Evolutionary conservation across 306 rosid species (phyloP).

Genomic region (Rosa persica): DNA sequence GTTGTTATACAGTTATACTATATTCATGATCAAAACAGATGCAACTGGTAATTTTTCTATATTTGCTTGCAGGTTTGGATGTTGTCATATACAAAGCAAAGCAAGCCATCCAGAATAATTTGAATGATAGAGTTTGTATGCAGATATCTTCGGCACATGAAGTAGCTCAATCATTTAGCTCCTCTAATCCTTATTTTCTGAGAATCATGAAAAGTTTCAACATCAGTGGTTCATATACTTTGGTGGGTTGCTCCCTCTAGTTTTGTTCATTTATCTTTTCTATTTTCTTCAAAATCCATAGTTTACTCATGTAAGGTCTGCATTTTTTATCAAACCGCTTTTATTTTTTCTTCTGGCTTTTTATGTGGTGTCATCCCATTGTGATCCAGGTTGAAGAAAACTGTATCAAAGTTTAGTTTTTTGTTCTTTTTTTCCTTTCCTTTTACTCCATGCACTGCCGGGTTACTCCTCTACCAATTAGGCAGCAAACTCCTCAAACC

Average conservation of each 20-base stretch:
- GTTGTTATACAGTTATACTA: slow-evolving; percentile 6
- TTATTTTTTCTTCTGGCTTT: neutral
- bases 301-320: slow-evolving; percentile 13
- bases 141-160: slow-evolving; percentile 51
- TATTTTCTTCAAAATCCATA: neutral
- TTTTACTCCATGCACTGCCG: neutral
- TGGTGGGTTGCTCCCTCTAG: slow-evolving; percentile 60
- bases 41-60: neutral
- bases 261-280: slow-evolving; percentile 2
- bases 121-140: slow-evolving; percentile 44
- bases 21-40: slow-evolving; percentile 5
- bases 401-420: neutral
- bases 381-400: neutral
- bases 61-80: slow-evolving; percentile 37
- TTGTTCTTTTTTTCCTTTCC: neutral
- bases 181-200: slow-evolving; percentile 72
- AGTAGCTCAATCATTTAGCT: slow-evolving; percentile 70
- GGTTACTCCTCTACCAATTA: neutral
- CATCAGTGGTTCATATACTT: slow-evolving; percentile 77
- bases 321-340: slow-evolving; percentile 5
- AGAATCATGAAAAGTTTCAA: slow-evolving; percentile 93
- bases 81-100: slow-evolving; percentile 42
- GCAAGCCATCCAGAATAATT: slow-evolving; percentile 39
- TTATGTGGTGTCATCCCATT: neutral
- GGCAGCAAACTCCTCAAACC: neutral